Conservation (phyloP, 2,329 filamentous ascomycete genomes). For the Acarospora socialis region DNA sequence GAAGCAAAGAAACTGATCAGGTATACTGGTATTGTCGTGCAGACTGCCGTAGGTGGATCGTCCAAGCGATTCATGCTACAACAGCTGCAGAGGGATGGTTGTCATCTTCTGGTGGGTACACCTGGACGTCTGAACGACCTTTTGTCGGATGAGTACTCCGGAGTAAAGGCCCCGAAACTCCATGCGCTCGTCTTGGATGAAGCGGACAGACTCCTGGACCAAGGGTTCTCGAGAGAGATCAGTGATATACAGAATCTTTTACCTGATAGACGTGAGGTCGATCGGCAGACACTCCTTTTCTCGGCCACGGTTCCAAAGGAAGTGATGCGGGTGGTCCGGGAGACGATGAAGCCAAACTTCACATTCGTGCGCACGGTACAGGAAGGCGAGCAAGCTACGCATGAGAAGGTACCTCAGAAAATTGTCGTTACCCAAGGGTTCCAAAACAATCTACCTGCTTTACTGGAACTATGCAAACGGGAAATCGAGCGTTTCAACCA, state of each 20-base stretch:
- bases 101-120: conserved; percentile 80
- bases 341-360: conserved; percentile 68
- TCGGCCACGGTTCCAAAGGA: conserved; percentile 82
- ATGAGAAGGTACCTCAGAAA: conserved; percentile 70
- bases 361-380: conserved; percentile 82
- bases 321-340: conserved; percentile 64
- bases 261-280: conserved; percentile 46
- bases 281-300: conserved; percentile 85
- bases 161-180: conserved; percentile 49
- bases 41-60: conserved; percentile 84
- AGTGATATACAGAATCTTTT: conserved; percentile 46
- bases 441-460: conserved; percentile 60
- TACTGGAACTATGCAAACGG: conserved; percentile 60
- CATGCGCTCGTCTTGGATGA: conserved; percentile 50
- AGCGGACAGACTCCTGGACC: conserved; percentile 52
- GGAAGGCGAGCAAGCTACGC: conserved; percentile 69
- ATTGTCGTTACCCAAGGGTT: conserved; percentile 52
- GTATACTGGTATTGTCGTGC: conserved; percentile 51
- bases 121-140: conserved; percentile 79
- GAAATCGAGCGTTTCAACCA: conserved; percentile 33
- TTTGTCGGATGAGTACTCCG: conserved; percentile 48
- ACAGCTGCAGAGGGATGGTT: conserved; percentile 58
- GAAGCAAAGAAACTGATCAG: conserved; percentile 58
- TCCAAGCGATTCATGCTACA: conserved; percentile 55
- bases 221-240: conserved; percentile 55